Base-by-base conservation (phyloP, 2,329 filamentous ascomycete species). In the Sporothrix mexicana region DNA sequence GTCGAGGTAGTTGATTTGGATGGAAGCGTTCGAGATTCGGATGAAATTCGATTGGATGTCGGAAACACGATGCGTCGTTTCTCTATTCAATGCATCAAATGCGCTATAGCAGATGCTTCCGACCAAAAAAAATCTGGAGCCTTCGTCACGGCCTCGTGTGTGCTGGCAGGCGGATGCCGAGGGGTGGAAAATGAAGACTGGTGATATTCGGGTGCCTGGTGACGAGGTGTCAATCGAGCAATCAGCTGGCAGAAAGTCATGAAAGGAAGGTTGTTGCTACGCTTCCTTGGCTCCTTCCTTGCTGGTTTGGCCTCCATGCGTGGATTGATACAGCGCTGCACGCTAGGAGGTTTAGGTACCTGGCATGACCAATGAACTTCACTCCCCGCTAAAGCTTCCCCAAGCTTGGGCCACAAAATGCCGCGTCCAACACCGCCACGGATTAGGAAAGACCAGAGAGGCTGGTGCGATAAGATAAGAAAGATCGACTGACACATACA, bases 381-480 rank as follows among this genome's bases (percentile, higher is more conserved):
- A 62, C 57, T 67, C 73, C 73, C 73, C 74, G 70, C 72, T 69
- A 45, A 36, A 74, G 72, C 71, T 74, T 73, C 64, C 62, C 47
- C 41, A 49, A 76, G 74, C 74, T 76, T 74, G 75, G 74, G 67
- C 74, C 73, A 75, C 72, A 72, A 76, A 76, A 76, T 76, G 72
- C 74, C 75, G 73, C 75, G 74, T 74, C 45, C 30, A 43, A 45
- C 53, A 70, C 61, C 53, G 64, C 73, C 73, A 74, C 73, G 25
- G 45, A 67, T 36, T 17, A n/a, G 64, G 45, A 72, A 51, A 62
- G 47, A 36, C 4, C 30, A 36, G 30, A 55, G 71, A 72, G 73
- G 73, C 73, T 74, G 70, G 72, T 71, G 72, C 53, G 72, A 73
- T 73, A 68, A 71, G 72, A 71, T 72, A 72, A 68, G 62, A 61